Conservation (phyloP, 2,329 filamentous ascomycete species). For the Penicillium sp. region DNA sequence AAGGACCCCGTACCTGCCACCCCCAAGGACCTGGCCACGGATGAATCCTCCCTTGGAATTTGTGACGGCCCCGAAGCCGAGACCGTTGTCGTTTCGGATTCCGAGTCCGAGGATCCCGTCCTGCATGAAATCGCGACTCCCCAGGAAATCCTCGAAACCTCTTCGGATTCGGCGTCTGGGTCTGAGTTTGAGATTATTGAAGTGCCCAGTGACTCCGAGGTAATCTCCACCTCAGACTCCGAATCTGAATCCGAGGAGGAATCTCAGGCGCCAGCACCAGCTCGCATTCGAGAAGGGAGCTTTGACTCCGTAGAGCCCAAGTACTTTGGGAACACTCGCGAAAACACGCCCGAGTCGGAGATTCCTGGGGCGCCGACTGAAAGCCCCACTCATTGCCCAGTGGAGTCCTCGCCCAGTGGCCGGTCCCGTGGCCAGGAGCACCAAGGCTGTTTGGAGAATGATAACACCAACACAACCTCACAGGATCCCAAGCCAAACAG, state of each 20-base stretch:
- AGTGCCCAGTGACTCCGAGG: neutral
- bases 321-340: neutral
- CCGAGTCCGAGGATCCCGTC: neutral
- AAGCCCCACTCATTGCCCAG: neutral
- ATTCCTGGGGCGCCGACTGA: conserved; percentile 7
- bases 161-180: neutral
- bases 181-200: neutral
- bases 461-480: conserved; percentile 14
- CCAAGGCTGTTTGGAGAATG: conserved; percentile 12
- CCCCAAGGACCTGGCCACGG: conserved; percentile 15
- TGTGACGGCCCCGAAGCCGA: neutral
- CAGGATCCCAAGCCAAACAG: conserved; percentile 7
- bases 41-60: conserved; percentile 12
- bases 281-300: neutral
- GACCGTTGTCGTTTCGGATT: conserved; percentile 4
- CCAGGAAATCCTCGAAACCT: neutral
- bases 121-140: neutral
- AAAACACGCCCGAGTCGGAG: neutral
- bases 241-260: conserved; percentile 6
- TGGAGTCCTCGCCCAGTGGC: conserved; percentile 1
- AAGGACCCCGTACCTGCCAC: conserved; percentile 10
- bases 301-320: neutral
- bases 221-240: conserved; percentile 7
- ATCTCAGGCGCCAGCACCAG: neutral
- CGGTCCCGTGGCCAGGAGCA: neutral